Evolutionary conservation across 495 filamentous ascomycete genomes (phyloP).

Genomic region (Neurospora africana): DNA sequence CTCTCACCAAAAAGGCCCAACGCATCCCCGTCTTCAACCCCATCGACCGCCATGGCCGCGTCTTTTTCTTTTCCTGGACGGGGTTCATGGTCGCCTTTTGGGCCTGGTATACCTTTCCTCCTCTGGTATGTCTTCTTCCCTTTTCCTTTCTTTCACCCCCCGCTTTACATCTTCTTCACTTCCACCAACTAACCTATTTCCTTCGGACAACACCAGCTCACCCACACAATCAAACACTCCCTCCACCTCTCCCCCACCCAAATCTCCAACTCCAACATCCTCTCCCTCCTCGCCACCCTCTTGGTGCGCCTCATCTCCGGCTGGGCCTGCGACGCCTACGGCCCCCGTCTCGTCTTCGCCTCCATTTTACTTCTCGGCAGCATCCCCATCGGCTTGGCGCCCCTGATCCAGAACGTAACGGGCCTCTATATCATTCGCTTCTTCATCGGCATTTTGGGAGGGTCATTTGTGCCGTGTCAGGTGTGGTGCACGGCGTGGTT

Average conservation of each 20-base stretch:
- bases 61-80: conserved; percentile 91
- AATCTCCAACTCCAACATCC: conserved; percentile 84
- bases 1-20: conserved; percentile 67
- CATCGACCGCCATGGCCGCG: conserved; percentile 70
- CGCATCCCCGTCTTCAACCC: conserved; percentile 77
- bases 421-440: conserved; percentile 75
- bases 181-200: conserved; percentile 13
- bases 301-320: conserved; percentile 75
- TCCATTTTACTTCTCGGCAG: conserved; percentile 61
- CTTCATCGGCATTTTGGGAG: conserved; percentile 89
- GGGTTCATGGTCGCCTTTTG: conserved; percentile 96
- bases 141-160: background rate
- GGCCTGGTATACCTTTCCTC: conserved; percentile 83
- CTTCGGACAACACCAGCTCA: conserved; percentile 43
- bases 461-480: conserved; percentile 86
- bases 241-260: conserved; percentile 59
- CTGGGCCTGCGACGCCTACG: conserved; percentile 74
- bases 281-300: conserved; percentile 74
- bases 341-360: conserved; percentile 73
- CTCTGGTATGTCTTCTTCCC: conserved; percentile 46
- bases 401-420: conserved; percentile 55
- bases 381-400: conserved; percentile 76
- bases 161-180: background rate
- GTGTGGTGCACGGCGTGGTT: conserved; percentile 95
- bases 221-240: conserved; percentile 67